Conservation (phyloP, 129 eudicot genomes). For the Escallonia herrerae region DNA sequence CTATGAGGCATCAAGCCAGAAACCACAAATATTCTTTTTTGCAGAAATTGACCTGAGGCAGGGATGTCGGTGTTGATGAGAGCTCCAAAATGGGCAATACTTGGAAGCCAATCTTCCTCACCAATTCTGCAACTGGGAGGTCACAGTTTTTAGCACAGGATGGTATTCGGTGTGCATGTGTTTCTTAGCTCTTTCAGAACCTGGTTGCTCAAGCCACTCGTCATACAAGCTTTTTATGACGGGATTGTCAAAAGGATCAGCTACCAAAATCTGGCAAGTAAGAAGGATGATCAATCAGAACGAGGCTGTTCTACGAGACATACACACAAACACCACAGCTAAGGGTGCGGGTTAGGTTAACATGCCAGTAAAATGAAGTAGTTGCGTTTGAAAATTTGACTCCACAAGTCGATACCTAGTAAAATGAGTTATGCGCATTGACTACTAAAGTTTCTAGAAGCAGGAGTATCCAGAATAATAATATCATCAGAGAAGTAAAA, state of each 20-base stretch:
- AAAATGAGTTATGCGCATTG: too few relatives aligned
- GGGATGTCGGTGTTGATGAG: too few relatives aligned
- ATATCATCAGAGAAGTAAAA: slow-evolving; percentile 1
- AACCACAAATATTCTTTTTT: too few relatives aligned
- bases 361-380: too few relatives aligned
- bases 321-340: too few relatives aligned
- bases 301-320: not conserved
- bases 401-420: too few relatives aligned
- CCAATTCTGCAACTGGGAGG: slow-evolving; percentile 78
- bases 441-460: not conserved
- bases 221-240: slow-evolving; percentile 45
- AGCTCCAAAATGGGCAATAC: too few relatives aligned
- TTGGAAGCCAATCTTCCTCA: slow-evolving; percentile 8
- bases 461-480: not conserved
- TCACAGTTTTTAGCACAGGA: slow-evolving; percentile 63
- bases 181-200: slow-evolving; percentile 75
- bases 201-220: slow-evolving; percentile 82
- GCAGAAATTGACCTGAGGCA: too few relatives aligned
- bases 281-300: not conserved
- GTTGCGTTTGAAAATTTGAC: too few relatives aligned
- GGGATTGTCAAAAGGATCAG: slow-evolving; percentile 69
- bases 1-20: too few relatives aligned
- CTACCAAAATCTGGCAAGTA: slow-evolving; percentile 43
- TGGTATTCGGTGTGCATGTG: slow-evolving; percentile 75
- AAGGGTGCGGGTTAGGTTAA: too few relatives aligned